These are phyloP conservation scores for Posidonia australis DNA, from an alignment of 106 monocot genomes.

Conservation along the genomic window DNA sequence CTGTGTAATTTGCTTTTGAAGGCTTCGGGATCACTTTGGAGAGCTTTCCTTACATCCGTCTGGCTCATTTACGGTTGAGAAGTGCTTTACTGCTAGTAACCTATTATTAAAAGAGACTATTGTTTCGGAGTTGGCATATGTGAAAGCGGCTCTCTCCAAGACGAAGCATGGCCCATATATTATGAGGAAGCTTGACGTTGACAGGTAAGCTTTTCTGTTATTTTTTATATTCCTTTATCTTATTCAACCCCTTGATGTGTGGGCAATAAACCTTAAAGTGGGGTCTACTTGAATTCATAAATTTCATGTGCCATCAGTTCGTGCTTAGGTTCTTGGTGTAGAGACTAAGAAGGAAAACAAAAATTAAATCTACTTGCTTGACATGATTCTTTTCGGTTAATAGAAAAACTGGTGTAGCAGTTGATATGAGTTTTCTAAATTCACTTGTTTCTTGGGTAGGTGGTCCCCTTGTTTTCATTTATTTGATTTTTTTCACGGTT, in stretches of 20 bases:
- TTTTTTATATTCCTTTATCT: neutral
- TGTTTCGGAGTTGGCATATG: constrained; percentile 46
- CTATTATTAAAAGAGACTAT: constrained; percentile 57
- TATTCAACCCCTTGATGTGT: neutral
- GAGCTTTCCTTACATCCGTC: constrained; percentile 68
- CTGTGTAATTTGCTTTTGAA: constrained; percentile 18
- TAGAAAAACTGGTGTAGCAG: too few relatives aligned
- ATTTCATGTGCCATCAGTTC: too few relatives aligned
- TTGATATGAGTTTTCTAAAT: too few relatives aligned
- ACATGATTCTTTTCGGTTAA: too few relatives aligned
- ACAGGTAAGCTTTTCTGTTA: constrained; percentile 37
- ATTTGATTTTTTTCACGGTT: too few relatives aligned
- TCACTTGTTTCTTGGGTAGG: too few relatives aligned
- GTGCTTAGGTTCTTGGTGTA: too few relatives aligned
- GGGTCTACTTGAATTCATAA: too few relatives aligned
- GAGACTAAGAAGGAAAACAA: too few relatives aligned
- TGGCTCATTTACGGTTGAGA: constrained; percentile 87
- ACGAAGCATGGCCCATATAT: constrained; percentile 71
- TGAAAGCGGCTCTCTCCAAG: constrained; percentile 69
- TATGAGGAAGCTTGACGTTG: constrained; percentile 73
- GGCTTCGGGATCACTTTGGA: constrained; percentile 60
- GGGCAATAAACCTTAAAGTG: too few relatives aligned
- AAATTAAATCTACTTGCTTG: too few relatives aligned
- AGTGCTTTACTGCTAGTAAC: constrained; percentile 75
- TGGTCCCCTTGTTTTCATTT: too few relatives aligned